A percentile compares a stretch with the other conserved stretches of the same genome.
Evolutionary conservation across 352 stramenopile species (phyloP).

Genomic region (Chrysophaeum taylorii): DNA sequence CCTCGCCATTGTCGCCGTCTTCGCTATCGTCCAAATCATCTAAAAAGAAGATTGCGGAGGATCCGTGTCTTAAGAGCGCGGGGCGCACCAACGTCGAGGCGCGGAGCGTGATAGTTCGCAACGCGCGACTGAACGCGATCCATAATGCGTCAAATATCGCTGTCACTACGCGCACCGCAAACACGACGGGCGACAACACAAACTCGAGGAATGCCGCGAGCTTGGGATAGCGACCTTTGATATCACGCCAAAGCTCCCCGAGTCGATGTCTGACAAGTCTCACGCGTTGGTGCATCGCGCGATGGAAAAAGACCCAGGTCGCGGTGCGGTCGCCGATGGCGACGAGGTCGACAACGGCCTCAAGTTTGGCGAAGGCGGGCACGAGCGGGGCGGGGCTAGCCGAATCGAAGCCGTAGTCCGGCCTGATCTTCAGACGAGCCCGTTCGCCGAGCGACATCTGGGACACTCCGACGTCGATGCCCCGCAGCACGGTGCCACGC

Average conservation of each 20-base stretch:
- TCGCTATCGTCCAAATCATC: background rate
- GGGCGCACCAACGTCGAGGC: background rate
- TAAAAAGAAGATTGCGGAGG: background rate
- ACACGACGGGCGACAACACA: too few species aligned
- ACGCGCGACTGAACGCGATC: background rate
- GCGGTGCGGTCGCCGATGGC: background rate
- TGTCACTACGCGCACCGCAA: too few species aligned
- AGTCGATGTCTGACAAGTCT: background rate
- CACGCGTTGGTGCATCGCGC: background rate
- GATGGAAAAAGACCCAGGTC: background rate
- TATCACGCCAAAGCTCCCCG: background rate
- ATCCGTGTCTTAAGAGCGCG: background rate
- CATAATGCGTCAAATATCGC: background rate
- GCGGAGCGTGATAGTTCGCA: background rate
- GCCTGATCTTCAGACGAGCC: background rate
- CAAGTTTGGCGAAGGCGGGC: background rate
- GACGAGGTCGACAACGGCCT: background rate
- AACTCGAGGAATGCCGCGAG: too few species aligned
- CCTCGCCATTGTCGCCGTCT: background rate
- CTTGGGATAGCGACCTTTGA: background rate
- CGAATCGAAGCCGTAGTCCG: constrained; percentile 4
- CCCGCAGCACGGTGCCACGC: background rate
- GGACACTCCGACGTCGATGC: background rate
- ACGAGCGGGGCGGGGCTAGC: background rate
- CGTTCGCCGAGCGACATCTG: constrained; percentile 9